Conservation (phyloP, 208 protist genomes). For the Porcisia deanei region DNA sequence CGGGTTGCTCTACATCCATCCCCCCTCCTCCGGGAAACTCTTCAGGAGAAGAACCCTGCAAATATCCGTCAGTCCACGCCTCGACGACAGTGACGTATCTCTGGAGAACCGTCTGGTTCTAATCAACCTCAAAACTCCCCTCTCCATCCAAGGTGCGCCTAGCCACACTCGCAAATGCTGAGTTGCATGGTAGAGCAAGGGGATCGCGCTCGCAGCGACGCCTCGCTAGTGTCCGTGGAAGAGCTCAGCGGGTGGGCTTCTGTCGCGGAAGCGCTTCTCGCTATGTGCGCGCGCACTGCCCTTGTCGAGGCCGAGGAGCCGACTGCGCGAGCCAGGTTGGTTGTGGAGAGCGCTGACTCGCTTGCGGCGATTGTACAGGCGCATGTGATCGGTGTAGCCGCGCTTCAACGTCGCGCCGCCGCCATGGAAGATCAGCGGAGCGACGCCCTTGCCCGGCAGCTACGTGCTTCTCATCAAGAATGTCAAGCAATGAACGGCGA, state of each 20-base stretch:
- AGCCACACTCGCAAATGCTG: slow-evolving; percentile 5
- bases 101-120: not conserved
- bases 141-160: not conserved
- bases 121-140: not conserved
- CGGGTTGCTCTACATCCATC: not conserved
- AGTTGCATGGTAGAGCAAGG: not conserved
- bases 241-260: slow-evolving; percentile 43
- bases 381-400: not conserved
- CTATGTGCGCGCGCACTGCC: slow-evolving; percentile 21
- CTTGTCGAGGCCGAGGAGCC: slow-evolving; percentile 37
- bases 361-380: slow-evolving; percentile 15
- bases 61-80: not conserved
- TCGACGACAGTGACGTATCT: not conserved
- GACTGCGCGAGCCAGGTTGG: slow-evolving; percentile 17
- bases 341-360: slow-evolving; percentile 5
- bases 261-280: slow-evolving; percentile 32
- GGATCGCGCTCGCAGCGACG: slow-evolving; percentile 1
- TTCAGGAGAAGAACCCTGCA: not conserved
- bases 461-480: slow-evolving; percentile 4
- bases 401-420: slow-evolving; percentile 11
- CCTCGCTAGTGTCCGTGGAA: not conserved
- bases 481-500: not conserved
- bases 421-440: slow-evolving; percentile 1
- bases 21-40: not conserved
- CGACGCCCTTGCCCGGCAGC: not conserved